Conservation (phyloP, 768 basidiomycete species). For the Dentipellis sp. region DNA sequence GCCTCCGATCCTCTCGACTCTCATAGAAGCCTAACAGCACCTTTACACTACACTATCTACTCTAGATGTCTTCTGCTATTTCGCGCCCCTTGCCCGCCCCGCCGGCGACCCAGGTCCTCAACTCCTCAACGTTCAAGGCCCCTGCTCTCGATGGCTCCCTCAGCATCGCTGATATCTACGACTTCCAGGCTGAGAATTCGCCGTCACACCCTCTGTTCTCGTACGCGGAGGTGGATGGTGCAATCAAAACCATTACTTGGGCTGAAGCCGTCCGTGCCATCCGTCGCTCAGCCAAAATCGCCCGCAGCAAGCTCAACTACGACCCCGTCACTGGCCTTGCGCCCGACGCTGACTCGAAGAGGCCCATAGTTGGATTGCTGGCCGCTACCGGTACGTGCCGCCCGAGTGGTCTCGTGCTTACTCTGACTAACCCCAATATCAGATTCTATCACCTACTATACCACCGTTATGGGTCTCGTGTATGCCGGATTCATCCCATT, state of each 20-base stretch:
- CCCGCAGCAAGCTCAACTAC: constrained; percentile 2
- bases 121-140: constrained; percentile 20
- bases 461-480: constrained; percentile 18
- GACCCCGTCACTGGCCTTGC: neutral
- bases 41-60: too few species aligned
- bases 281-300: constrained; percentile 4
- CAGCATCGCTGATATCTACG: constrained; percentile 25
- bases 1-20: too few species aligned
- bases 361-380: constrained; percentile 4
- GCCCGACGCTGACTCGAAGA: constrained; percentile 5
- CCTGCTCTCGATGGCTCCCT: constrained; percentile 26
- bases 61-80: too few species aligned
- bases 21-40: too few species aligned
- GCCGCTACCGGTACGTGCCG: constrained; percentile 12
- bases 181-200: constrained; percentile 21
- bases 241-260: neutral
- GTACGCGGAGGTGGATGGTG: constrained; percentile 13
- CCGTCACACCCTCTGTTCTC: constrained; percentile 22
- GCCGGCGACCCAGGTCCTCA: constrained; percentile 18
- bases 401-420: neutral
- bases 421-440: neutral
- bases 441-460: constrained; percentile 17
- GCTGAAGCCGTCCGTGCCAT: neutral
- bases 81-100: constrained; percentile 5
- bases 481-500: neutral